Evolutionary conservation across 768 basidiomycete species (phyloP).

Genomic region (Phylloporus arenicola): DNA sequence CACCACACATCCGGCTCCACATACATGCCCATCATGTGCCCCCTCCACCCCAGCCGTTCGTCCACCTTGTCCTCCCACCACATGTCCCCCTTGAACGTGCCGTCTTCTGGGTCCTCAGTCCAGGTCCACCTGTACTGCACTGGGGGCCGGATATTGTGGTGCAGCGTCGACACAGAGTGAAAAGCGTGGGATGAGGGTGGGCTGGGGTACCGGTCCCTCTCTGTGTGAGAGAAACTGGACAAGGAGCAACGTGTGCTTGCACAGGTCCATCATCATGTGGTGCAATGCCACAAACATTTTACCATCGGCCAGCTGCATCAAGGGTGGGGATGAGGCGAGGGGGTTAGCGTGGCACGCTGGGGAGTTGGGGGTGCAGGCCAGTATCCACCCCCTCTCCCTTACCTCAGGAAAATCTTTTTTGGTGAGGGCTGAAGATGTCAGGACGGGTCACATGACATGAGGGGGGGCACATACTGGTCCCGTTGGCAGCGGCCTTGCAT

Average conservation of each 20-base stretch:
- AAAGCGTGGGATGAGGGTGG: constrained; percentile 45
- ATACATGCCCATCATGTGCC: constrained; percentile 63
- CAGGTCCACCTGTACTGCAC: constrained; percentile 44
- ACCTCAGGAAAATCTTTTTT: constrained; percentile 32
- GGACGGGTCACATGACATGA: constrained; percentile 26
- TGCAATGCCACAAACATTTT: constrained; percentile 36
- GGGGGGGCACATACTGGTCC: constrained; percentile 18
- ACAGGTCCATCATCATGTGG: constrained; percentile 33
- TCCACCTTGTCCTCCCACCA: constrained; percentile 60
- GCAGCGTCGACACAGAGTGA: constrained; percentile 45
- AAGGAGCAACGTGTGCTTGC: constrained; percentile 32
- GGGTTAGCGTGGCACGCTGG: constrained; percentile 28
- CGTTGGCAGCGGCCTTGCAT: constrained; percentile 24
- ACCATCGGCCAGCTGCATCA: too few relatives aligned
- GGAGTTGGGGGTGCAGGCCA: constrained; percentile 19
- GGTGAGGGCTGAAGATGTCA: too few relatives aligned
- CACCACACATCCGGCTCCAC: constrained; percentile 39
- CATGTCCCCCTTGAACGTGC: constrained; percentile 42
- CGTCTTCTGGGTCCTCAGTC: too few relatives aligned
- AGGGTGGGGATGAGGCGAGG: not conserved
- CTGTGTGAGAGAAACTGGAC: constrained; percentile 44
- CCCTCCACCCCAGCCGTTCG: constrained; percentile 66
- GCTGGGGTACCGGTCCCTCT: constrained; percentile 41
- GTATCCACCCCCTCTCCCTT: constrained; percentile 20
- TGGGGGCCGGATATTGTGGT: constrained; percentile 52